phyloP scores from a whole-genome alignment of 306 rosid genomes.

The Glycine latifolia region DNA sequence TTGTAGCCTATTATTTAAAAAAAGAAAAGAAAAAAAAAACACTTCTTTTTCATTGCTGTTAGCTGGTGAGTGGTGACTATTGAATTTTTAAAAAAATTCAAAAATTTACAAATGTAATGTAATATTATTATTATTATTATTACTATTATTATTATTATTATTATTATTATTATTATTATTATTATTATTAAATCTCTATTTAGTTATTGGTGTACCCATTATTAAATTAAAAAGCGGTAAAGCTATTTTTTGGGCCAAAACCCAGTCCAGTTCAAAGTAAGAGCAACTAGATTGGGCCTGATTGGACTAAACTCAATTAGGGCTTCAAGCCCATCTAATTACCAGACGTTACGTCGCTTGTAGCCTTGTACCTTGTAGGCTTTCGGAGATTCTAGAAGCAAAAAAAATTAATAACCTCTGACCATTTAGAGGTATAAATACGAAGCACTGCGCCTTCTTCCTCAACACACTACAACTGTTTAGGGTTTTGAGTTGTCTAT shows the following conservation, averaged over 20 bases:
- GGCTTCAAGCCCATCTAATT: neutral
- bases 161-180: no score
- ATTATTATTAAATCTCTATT: no score
- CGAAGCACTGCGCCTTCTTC: neutral
- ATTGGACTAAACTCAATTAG: neutral
- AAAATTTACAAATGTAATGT: no score
- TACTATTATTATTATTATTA: no score
- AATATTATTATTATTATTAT: no score
- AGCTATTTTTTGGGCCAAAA: neutral
- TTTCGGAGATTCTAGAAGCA: neutral
- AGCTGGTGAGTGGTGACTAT: no score
- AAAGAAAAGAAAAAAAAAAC: no score
- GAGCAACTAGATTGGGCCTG: neutral
- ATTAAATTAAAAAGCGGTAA: neutral
- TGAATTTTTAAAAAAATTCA: no score
- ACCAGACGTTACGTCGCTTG: neutral
- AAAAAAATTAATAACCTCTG: neutral
- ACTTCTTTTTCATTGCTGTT: no score
- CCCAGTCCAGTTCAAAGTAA: neutral
- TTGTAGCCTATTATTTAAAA: no score
- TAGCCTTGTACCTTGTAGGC: no score
- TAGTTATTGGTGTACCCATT: neutral
- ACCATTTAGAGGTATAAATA: constrained; percentile 31
- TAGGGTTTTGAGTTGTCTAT: constrained; percentile 34
- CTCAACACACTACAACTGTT: neutral